A percentile compares a stretch with the other conserved stretches of the same genome.
phyloP scores from a whole-genome alignment of 2,329 filamentous ascomycete species.

The Scorias spongiosa region DNA sequence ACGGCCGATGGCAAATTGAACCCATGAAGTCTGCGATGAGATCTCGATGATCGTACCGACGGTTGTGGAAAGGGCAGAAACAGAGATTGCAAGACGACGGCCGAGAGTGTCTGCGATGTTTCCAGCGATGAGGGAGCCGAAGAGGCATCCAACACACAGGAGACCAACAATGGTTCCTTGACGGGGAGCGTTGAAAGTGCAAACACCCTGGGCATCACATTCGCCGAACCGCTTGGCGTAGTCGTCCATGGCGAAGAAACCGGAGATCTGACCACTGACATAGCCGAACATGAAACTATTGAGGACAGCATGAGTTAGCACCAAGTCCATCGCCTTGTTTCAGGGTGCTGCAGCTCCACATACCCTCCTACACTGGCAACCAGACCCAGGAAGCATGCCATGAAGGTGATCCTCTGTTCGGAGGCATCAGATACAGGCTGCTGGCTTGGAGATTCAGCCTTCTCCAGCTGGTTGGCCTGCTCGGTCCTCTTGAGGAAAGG shows the following conservation, averaged over 20 bases:
- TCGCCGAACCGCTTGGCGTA: constrained; percentile 43
- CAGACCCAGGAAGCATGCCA: constrained; percentile 37
- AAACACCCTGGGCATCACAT: constrained; percentile 24
- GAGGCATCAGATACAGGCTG: constrained; percentile 5
- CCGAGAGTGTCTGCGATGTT: constrained; percentile 40
- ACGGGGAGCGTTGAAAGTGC: constrained; percentile 17
- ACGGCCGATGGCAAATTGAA: constrained; percentile 34
- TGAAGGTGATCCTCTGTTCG: constrained; percentile 18
- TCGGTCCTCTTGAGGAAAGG: constrained; percentile 19
- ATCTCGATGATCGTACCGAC: constrained; percentile 30
- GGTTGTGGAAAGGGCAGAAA: constrained; percentile 29
- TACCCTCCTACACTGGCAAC: constrained; percentile 39
- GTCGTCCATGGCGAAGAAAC: constrained; percentile 30
- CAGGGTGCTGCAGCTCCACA: constrained; percentile 18
- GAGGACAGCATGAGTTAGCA: not conserved
- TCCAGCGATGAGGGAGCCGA: constrained; percentile 26
- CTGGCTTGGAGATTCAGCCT: constrained; percentile 9
- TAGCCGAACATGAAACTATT: constrained; percentile 40
- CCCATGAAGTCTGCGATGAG: constrained; percentile 25
- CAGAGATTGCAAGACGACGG: constrained; percentile 31
- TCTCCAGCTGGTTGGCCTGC: constrained; percentile 17
- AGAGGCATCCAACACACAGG: constrained; percentile 29
- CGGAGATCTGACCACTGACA: constrained; percentile 46
- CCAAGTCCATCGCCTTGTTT: not conserved
- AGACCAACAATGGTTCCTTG: constrained; percentile 28